Conservation (phyloP, 192 early-diverging fungal species). For the Coemansia sp. region DNA sequence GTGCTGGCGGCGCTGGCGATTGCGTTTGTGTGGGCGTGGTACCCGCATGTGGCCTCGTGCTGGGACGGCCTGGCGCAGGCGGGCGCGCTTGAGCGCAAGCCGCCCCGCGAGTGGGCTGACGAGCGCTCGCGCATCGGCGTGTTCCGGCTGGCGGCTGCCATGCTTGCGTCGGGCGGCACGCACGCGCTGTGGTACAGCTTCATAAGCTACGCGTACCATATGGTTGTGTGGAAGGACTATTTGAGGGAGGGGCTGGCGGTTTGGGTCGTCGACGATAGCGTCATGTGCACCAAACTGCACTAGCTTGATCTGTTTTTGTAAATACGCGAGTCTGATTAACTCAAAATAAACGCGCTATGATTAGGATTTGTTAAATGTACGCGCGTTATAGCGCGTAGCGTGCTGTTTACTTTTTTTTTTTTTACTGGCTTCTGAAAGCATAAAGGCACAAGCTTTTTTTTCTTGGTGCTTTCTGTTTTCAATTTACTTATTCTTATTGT, state of each 20-base stretch:
- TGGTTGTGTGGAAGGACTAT: constrained; percentile 50
- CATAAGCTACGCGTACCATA: constrained; percentile 53
- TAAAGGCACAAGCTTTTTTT: no score
- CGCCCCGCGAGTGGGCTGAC: constrained; percentile 18
- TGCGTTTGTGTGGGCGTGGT: constrained; percentile 34
- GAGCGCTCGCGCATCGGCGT: constrained; percentile 20
- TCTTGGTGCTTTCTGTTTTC: no score
- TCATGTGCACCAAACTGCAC: constrained; percentile 45
- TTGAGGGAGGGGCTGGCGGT: constrained; percentile 47
- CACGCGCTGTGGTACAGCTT: constrained; percentile 55
- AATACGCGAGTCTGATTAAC: no score
- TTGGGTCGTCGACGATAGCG: constrained; percentile 38
- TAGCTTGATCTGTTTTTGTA: neutral
- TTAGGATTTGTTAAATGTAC: no score
- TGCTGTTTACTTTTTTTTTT: no score
- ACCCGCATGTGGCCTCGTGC: constrained; percentile 29
- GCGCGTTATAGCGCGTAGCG: no score
- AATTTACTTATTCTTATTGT: no score
- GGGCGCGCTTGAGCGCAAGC: neutral
- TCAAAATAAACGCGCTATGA: no score
- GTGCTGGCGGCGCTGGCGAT: constrained; percentile 32
- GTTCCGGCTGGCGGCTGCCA: constrained; percentile 18
- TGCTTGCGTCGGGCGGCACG: constrained; percentile 35
- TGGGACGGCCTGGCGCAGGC: constrained; percentile 14
- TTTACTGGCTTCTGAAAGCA: no score